Evolutionary conservation across 1,284 basidiomycete genomes (phyloP).

Genomic region (Heterobasidion parviporum): DNA sequence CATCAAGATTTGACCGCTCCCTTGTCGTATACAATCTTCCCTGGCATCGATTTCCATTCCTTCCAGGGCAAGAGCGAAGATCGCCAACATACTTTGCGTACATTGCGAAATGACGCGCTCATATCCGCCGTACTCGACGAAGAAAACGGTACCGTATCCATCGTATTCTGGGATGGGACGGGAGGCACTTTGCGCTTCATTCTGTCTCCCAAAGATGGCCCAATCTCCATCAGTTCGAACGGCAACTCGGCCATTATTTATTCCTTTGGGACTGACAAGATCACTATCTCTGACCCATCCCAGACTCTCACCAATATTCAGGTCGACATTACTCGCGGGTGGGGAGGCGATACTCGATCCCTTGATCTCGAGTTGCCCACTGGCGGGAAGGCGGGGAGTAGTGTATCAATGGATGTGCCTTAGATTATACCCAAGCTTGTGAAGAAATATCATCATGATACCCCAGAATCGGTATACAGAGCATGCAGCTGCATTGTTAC

Average conservation of each 20-base stretch:
- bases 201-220: slow-evolving; percentile 12
- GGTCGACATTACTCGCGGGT: too few relatives aligned
- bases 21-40: slow-evolving; percentile 9
- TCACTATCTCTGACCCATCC: slow-evolving; percentile 54
- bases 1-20: slow-evolving; percentile 5
- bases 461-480: too few relatives aligned
- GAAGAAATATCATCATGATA: too few relatives aligned
- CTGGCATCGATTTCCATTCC: slow-evolving; percentile 2
- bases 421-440: too few relatives aligned
- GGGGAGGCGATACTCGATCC: too few relatives aligned
- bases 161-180: slow-evolving; percentile 25
- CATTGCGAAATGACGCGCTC: slow-evolving; percentile 20
- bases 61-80: slow-evolving; percentile 4
- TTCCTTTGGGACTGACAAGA: slow-evolving; percentile 27
- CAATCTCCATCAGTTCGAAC: slow-evolving; percentile 30
- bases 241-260: slow-evolving; percentile 38
- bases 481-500: too few relatives aligned
- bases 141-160: slow-evolving; percentile 18
- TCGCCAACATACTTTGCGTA: slow-evolving; percentile 10
- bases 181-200: slow-evolving; percentile 19
- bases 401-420: too few relatives aligned
- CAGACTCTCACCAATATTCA: slow-evolving; percentile 22
- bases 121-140: slow-evolving; percentile 27
- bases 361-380: too few relatives aligned
- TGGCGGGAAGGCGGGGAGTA: too few relatives aligned